phyloP scores from a whole-genome alignment of 371 early-diverging fungal species.

The Rhizomucor pusillus region DNA sequence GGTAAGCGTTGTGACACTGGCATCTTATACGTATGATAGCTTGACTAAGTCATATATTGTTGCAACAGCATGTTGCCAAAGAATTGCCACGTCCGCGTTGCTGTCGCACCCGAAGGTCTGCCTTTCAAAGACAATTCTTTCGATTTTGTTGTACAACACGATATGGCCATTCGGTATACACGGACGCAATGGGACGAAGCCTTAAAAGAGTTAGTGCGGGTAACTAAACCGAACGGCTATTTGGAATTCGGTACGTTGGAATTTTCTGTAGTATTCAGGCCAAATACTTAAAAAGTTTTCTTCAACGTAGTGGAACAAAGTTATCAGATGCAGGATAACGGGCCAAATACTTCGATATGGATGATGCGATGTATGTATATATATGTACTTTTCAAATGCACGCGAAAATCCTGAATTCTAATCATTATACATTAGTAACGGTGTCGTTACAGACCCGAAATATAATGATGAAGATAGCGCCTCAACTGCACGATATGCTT shows the following conservation, averaged over 20 bases:
- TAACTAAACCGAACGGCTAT: constrained; percentile 26
- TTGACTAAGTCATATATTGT: not conserved
- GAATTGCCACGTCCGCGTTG: constrained; percentile 38
- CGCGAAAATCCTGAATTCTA: not conserved
- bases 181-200: constrained; percentile 15
- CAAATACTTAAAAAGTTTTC: too few species aligned
- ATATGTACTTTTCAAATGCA: not conserved
- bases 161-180: constrained; percentile 14
- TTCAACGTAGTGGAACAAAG: constrained; percentile 19
- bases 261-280: too few species aligned
- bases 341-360: constrained; percentile 47
- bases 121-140: constrained; percentile 21
- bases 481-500: constrained; percentile 22
- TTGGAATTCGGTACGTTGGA: constrained; percentile 17
- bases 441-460: constrained; percentile 42
- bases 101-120: constrained; percentile 25
- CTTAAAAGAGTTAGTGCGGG: constrained; percentile 20
- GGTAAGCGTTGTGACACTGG: constrained; percentile 9
- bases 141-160: constrained; percentile 25
- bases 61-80: constrained; percentile 24
- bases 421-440: constrained; percentile 26
- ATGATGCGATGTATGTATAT: constrained; percentile 36
- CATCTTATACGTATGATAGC: not conserved
- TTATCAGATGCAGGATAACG: constrained; percentile 32
- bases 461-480: constrained; percentile 26